A percentile compares a stretch with the other conserved stretches of the same genome.
phyloP scores from a whole-genome alignment of 1,139 yeast genomes.

The Magnusiomyces tetraspermus region DNA sequence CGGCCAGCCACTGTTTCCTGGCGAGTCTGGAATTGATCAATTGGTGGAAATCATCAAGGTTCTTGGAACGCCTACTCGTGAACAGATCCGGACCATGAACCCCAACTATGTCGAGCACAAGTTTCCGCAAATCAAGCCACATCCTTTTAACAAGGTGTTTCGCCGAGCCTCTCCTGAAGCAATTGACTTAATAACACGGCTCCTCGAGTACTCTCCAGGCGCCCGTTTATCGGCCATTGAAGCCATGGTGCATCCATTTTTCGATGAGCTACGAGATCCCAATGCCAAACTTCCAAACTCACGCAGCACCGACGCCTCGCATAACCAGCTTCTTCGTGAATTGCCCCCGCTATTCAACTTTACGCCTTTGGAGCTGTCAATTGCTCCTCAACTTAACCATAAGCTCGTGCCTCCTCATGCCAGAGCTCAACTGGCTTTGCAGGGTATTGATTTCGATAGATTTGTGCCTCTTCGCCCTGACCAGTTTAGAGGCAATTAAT shows the following conservation, averaged over 20 bases:
- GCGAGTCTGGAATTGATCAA: constrained; percentile 95
- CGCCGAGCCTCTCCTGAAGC: constrained; percentile 55
- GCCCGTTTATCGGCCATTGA: constrained; percentile 61
- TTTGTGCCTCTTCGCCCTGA: constrained; percentile 33
- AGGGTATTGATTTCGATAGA: constrained; percentile 32
- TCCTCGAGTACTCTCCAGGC: constrained; percentile 69
- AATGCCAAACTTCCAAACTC: constrained; percentile 46
- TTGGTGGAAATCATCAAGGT: constrained; percentile 93
- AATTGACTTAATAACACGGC: constrained; percentile 48
- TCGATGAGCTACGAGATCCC: constrained; percentile 60
- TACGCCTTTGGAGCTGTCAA: constrained; percentile 32
- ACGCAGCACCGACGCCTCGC: constrained; percentile 30
- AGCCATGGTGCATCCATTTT: constrained; percentile 61
- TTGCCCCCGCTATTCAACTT: constrained; percentile 38
- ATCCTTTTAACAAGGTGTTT: constrained; percentile 78
- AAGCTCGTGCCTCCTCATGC: constrained; percentile 36
- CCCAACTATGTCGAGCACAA: constrained; percentile 96
- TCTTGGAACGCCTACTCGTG: constrained; percentile 88
- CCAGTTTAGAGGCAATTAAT: constrained; percentile 18
- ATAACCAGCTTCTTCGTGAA: constrained; percentile 27
- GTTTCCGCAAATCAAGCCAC: constrained; percentile 92
- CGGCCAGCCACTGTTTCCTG: constrained; percentile 96
- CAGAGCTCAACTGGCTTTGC: constrained; percentile 24
- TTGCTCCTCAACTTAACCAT: constrained; percentile 34
- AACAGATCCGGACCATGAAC: constrained; percentile 89